Percentiles rank a stretch among this genome's conserved stretches.
Conservation (phyloP, 2,329 filamentous ascomycete genomes). For the Fusarium avenaceum region DNA sequence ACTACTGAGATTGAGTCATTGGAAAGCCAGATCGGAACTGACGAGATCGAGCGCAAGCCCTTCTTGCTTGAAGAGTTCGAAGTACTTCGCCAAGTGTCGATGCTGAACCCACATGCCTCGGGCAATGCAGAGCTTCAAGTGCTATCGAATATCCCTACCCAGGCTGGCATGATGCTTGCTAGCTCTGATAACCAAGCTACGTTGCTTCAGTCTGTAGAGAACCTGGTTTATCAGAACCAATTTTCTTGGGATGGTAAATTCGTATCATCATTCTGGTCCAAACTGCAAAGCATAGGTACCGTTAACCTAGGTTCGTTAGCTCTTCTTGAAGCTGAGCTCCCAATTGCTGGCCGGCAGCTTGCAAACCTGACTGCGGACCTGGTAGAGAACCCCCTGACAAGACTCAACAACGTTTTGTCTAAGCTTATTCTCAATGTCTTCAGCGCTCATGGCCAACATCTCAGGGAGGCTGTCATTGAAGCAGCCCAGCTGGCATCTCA, state of each 20-base stretch:
- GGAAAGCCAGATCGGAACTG: slow-evolving; percentile 60
- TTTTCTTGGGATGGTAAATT: slow-evolving; percentile 59
- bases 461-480: slow-evolving; percentile 49
- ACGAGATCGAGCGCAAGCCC: slow-evolving; percentile 59
- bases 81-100: slow-evolving; percentile 65
- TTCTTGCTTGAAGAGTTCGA: slow-evolving; percentile 71
- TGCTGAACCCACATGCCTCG: slow-evolving; percentile 54
- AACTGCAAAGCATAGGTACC: slow-evolving; percentile 64
- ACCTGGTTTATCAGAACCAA: slow-evolving; percentile 57
- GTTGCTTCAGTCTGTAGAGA: slow-evolving; percentile 63
- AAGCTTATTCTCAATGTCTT: slow-evolving; percentile 61
- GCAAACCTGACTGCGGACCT: slow-evolving; percentile 64
- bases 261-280: slow-evolving; percentile 64
- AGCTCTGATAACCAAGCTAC: slow-evolving; percentile 55
- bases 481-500: slow-evolving; percentile 44
- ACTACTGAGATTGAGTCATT: slow-evolving; percentile 65
- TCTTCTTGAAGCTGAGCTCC: slow-evolving; percentile 75
- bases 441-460: slow-evolving; percentile 54
- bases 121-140: slow-evolving; percentile 58
- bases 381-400: slow-evolving; percentile 62
- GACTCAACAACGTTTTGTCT: slow-evolving; percentile 64
- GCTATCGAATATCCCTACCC: slow-evolving; percentile 60
- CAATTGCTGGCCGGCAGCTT: slow-evolving; percentile 69
- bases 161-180: slow-evolving; percentile 52
- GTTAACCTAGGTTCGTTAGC: slow-evolving; percentile 72